Evolutionary conservation across 2,329 filamentous ascomycete genomes (phyloP).

Genomic region (Geosmithia putterillii): DNA sequence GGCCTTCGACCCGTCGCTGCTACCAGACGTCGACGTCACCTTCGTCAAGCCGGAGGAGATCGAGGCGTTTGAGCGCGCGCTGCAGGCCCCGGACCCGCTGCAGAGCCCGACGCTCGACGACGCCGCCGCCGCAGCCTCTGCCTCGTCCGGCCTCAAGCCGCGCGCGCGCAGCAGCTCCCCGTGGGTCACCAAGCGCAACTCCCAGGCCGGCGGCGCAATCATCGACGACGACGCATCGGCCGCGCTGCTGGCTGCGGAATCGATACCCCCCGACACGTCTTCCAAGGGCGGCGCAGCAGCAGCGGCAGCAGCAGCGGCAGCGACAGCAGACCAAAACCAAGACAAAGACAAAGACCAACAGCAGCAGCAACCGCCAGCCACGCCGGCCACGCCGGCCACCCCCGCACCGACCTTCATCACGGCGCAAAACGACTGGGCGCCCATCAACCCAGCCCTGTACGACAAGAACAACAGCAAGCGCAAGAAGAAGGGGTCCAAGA

Average conservation of each 20-base stretch:
- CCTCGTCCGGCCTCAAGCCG: slow-evolving; percentile 25
- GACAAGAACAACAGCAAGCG: slow-evolving; percentile 22
- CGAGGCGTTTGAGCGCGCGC: slow-evolving; percentile 65
- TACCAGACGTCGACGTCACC: slow-evolving; percentile 72
- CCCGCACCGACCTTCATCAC: slow-evolving; percentile 55
- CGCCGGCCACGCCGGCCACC: slow-evolving; percentile 17
- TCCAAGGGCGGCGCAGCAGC: slow-evolving; percentile 11
- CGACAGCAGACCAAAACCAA: too few relatives aligned
- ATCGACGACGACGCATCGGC: slow-evolving; percentile 20
- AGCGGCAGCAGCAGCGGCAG: slow-evolving; percentile 8
- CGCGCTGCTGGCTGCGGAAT: slow-evolving; percentile 21
- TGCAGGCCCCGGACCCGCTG: slow-evolving; percentile 68
- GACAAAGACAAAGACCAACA: slow-evolving; percentile 3
- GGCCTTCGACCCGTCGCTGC: slow-evolving; percentile 52
- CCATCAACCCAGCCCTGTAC: slow-evolving; percentile 61
- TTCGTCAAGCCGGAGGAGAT: slow-evolving; percentile 67
- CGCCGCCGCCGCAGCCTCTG: slow-evolving; percentile 37
- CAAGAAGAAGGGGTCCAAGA: slow-evolving; percentile 22
- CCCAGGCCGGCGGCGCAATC: slow-evolving; percentile 12
- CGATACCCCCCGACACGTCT: slow-evolving; percentile 17
- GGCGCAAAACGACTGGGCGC: slow-evolving; percentile 92
- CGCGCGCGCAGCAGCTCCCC: slow-evolving; percentile 26
- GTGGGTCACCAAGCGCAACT: slow-evolving; percentile 29
- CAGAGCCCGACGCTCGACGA: slow-evolving; percentile 32
- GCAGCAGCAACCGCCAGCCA: neutral